Conservation (phyloP, 371 early-diverging fungal species). For the Mortierella sp. region DNA sequence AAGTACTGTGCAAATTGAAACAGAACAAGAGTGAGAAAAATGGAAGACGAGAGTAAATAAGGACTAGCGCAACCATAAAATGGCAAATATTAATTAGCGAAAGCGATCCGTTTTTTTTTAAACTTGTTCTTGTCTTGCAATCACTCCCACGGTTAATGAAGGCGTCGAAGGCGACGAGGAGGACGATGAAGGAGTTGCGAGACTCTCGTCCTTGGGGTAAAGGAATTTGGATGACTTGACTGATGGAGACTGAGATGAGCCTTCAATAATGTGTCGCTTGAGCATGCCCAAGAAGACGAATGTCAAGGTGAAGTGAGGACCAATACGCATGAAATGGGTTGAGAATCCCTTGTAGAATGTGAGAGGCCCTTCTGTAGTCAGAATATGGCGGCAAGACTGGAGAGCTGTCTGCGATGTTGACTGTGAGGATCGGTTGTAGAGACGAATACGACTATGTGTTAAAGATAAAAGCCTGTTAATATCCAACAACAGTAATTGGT, state of each 20-base stretch:
- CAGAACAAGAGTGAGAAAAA: neutral
- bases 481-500: neutral
- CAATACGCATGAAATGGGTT: slow-evolving; percentile 79
- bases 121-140: slow-evolving; percentile 46
- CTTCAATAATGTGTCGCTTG: slow-evolving; percentile 51
- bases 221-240: slow-evolving; percentile 15
- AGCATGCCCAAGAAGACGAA: slow-evolving; percentile 73
- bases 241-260: slow-evolving; percentile 10
- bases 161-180: slow-evolving; percentile 45
- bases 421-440: slow-evolving; percentile 73
- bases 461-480: neutral
- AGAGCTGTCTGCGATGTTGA: slow-evolving; percentile 61
- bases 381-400: slow-evolving; percentile 62
- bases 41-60: neutral
- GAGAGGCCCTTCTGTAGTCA: slow-evolving; percentile 66
- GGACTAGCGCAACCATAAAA: neutral
- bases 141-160: slow-evolving; percentile 37
- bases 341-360: slow-evolving; percentile 79
- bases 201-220: slow-evolving; percentile 41
- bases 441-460: slow-evolving; percentile 65
- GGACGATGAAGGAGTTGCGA: slow-evolving; percentile 18
- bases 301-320: slow-evolving; percentile 79
- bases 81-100: neutral
- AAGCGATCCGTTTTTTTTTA: slow-evolving; percentile 18
- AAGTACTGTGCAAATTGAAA: slow-evolving; percentile 27